Evolutionary conservation across 2,329 filamentous ascomycete genomes (phyloP).

Genomic region (Ophiostoma pallidulum): DNA sequence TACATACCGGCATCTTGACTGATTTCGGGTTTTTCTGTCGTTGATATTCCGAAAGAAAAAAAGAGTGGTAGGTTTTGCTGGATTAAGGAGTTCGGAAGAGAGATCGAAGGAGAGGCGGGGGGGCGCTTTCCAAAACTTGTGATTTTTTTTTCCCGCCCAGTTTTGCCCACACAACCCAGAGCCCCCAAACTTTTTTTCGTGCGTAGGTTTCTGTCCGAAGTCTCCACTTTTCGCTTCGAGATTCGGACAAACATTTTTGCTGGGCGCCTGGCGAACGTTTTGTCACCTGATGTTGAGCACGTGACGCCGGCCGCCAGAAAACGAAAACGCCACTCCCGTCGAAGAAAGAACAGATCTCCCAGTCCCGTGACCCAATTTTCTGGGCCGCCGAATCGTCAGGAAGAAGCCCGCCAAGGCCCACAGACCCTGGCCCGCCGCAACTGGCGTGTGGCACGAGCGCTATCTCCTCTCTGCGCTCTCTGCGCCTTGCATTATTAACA

Average conservation of each 20-base stretch:
- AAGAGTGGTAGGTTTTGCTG: constrained; percentile 11
- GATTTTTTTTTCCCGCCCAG: constrained; percentile 10
- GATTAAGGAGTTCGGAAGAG: constrained; percentile 17
- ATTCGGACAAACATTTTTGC: constrained; percentile 11
- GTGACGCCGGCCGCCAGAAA: no score
- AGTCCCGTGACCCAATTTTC: not conserved
- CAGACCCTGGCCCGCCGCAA: no score
- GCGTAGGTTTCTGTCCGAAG: constrained; percentile 4
- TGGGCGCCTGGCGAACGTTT: no score
- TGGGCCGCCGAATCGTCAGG: no score
- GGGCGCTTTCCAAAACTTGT: constrained; percentile 9
- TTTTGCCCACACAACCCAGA: constrained; percentile 3
- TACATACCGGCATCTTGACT: constrained; percentile 33
- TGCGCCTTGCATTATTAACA: no score
- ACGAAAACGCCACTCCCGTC: no score
- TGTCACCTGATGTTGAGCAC: no score
- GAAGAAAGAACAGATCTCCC: no score
- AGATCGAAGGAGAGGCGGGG: constrained; percentile 7
- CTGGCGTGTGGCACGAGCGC: no score
- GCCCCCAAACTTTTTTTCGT: constrained; percentile 13
- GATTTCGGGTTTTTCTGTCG: constrained; percentile 24
- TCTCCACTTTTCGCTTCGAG: not conserved
- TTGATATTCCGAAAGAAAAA: constrained; percentile 22
- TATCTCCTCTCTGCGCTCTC: no score
- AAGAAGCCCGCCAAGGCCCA: no score